These are phyloP conservation scores for Xerocomus minutiporus DNA, from an alignment of 1,284 basidiomycete species.

Conservation along the genomic window DNA sequence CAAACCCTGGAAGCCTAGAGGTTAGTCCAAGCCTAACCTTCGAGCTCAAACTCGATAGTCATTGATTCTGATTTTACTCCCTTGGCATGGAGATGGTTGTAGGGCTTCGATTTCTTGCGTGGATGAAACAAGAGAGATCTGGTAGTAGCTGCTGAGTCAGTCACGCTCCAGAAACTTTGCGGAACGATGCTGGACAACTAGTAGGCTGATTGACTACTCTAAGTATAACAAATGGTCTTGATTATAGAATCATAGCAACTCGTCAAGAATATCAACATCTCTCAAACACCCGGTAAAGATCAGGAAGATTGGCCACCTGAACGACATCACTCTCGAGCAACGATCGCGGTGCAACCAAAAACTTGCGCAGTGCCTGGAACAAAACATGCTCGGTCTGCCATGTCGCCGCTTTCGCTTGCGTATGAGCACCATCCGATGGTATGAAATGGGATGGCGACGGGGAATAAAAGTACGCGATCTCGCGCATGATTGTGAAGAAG, in stretches of 20 bases:
- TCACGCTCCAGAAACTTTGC: too few relatives aligned
- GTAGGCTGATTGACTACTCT: too few relatives aligned
- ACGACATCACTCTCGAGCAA: constrained; percentile 73
- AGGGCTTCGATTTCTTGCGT: too few relatives aligned
- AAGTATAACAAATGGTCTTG: not conserved
- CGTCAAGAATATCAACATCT: constrained; percentile 53
- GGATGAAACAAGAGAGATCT: too few relatives aligned
- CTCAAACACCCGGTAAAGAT: constrained; percentile 89
- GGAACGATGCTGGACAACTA: too few relatives aligned
- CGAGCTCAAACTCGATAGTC: too few relatives aligned
- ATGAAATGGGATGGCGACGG: constrained; percentile 39
- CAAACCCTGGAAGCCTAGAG: too few relatives aligned
- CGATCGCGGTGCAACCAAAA: constrained; percentile 66
- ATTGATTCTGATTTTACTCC: too few relatives aligned
- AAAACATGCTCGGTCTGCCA: constrained; percentile 89
- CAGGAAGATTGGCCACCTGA: constrained; percentile 82
- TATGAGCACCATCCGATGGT: constrained; percentile 30
- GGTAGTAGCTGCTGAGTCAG: too few relatives aligned
- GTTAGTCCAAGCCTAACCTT: too few relatives aligned
- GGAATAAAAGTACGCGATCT: constrained; percentile 88
- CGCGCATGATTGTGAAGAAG: constrained; percentile 81
- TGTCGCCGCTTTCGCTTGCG: constrained; percentile 52
- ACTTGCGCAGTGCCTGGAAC: constrained; percentile 77
- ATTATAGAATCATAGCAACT: constrained; percentile 2
- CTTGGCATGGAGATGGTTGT: too few relatives aligned